Evolutionary conservation across 495 filamentous ascomycete genomes (phyloP), one percentile per base, ranked within the genome.

Genomic region (Alectoria sarmentosa): DNA sequence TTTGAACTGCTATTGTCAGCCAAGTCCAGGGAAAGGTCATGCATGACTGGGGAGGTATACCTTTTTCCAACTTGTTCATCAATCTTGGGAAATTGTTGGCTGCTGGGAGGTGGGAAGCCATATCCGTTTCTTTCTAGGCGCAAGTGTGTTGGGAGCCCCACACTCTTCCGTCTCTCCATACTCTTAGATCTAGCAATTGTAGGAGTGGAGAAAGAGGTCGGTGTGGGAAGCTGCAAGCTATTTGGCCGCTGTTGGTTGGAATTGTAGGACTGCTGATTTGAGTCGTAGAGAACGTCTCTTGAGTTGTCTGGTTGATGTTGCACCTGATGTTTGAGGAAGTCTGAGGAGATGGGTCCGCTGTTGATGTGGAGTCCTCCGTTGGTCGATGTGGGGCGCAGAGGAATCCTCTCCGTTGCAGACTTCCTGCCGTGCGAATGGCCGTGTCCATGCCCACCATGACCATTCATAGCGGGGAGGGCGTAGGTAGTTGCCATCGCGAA

Each of bases 61-160:
- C 65, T 63, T 65, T 30, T 36, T 49, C 44, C 44, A 17, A 17
- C 42, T 52, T 59, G 39, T 46, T 60, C 21, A 26, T 61, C 38
- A 56, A 46, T 36, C 32, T 32, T 23, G 63, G 59, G 38, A 60
- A 66, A 34, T 30, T 60, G 60, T 14, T 41, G 55, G 26, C 54
- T 42, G 28, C 42, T 58, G 11, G 63, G 26, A 38, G 66, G 63
- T 32, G 64, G 63, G 41, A 64, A 62, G 0, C 66, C 69, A 42
- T 70, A 70, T 32, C 61, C 66, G 42, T 62, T 69, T n/a, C 56
- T 52, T 60, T 64, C 44, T 15, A 70, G 58, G 14, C 63, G 64
- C 60, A 70, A 44, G 54, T 70, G 69, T 17, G 67, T 67, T 26
- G 69, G 69, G 13, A 71, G 63, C 23, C 69, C 69, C 54, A 66